Conservation (phyloP, 176 grass and related monocot genomes). For the Tuctoria greenei region DNA sequence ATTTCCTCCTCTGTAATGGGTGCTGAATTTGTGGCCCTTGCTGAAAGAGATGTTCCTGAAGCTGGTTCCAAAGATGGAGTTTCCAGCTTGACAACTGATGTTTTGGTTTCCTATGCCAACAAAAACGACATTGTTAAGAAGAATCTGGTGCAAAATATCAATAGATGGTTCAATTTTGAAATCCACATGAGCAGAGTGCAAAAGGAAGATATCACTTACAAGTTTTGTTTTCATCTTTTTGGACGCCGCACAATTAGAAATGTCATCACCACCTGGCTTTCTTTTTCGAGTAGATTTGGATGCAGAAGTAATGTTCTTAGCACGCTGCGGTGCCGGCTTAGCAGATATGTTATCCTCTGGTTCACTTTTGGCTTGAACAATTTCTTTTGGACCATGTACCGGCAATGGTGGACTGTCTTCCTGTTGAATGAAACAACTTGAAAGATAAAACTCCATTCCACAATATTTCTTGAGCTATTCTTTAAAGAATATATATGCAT, state of each 20-base stretch:
- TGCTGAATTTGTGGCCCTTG: background rate
- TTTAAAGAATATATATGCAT: constrained; percentile 13
- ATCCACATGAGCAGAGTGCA: background rate
- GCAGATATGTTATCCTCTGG: constrained; percentile 50
- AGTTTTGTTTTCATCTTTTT: constrained; percentile 61
- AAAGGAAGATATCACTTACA: constrained; percentile 49
- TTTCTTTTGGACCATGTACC: constrained; percentile 56
- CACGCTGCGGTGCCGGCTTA: constrained; percentile 36
- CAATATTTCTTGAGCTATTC: background rate
- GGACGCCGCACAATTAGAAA: constrained; percentile 24
- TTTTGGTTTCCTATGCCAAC: constrained; percentile 38
- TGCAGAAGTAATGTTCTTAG: constrained; percentile 37
- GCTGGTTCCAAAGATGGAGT: constrained; percentile 31
- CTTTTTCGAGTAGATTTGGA: constrained; percentile 70
- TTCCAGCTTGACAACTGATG: constrained; percentile 38
- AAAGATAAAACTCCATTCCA: constrained; percentile 22
- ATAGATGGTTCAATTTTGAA: constrained; percentile 20
- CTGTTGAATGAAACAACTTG: constrained; percentile 41
- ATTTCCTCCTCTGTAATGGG: constrained; percentile 80
- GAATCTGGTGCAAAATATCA: background rate
- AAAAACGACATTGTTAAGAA: constrained; percentile 26
- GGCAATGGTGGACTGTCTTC: constrained; percentile 58
- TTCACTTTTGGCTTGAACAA: constrained; percentile 58
- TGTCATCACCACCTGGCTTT: constrained; percentile 52
- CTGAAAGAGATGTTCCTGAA: constrained; percentile 34